Conservation (phyloP, 257 asterid genomes). For the Avicennia marina region DNA sequence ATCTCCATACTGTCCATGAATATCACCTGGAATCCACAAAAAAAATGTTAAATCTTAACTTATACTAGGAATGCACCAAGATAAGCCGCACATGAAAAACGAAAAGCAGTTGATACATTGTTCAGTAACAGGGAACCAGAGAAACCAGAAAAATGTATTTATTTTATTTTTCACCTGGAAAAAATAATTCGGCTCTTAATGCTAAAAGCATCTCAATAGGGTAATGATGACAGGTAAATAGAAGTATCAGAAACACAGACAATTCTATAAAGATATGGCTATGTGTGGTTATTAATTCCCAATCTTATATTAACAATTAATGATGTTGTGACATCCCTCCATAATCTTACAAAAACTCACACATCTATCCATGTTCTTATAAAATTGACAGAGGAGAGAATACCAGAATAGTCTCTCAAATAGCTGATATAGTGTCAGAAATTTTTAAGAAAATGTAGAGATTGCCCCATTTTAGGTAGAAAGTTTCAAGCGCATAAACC, state of each 20-base stretch:
- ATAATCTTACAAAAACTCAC: background rate
- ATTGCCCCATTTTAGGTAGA: too few species aligned
- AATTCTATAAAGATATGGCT: too few species aligned
- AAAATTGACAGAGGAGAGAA: background rate
- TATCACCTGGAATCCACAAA: slow-evolving; percentile 49
- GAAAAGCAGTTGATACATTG: too few species aligned
- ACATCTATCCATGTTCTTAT: background rate
- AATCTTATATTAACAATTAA: background rate
- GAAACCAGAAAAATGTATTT: background rate
- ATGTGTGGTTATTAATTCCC: background rate
- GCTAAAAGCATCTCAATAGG: too few species aligned
- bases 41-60: background rate
- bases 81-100: too few species aligned
- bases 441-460: too few species aligned
- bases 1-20: slow-evolving; percentile 72
- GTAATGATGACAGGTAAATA: too few species aligned
- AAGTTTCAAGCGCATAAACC: too few species aligned
- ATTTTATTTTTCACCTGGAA: background rate
- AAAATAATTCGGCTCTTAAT: too few species aligned
- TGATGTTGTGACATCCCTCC: background rate
- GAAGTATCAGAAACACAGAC: too few species aligned
- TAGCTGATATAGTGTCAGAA: too few species aligned
- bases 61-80: background rate
- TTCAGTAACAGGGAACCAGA: background rate
- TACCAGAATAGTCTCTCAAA: background rate